phyloP scores from a whole-genome alignment of 352 stramenopile genomes.

The Phytophthora cryptogea region DNA sequence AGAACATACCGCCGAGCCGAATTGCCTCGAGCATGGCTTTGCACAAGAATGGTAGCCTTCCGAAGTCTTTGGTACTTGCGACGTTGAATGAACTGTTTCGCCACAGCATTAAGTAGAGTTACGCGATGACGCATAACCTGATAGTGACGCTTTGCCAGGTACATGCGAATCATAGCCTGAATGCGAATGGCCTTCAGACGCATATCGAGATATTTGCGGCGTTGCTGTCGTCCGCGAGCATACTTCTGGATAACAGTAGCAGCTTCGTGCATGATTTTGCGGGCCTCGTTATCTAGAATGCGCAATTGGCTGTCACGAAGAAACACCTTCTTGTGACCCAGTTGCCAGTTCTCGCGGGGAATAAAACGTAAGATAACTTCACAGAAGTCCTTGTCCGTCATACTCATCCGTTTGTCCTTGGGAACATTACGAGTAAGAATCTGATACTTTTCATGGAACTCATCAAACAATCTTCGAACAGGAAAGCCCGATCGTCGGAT shows the following conservation, averaged over 20 bases:
- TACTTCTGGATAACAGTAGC: slow-evolving; percentile 82
- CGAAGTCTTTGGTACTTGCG: slow-evolving; percentile 72
- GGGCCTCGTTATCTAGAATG: slow-evolving; percentile 80
- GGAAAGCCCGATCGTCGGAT: slow-evolving; percentile 89
- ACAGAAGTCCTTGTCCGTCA: slow-evolving; percentile 82
- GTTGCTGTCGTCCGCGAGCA: slow-evolving; percentile 65
- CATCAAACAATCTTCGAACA: slow-evolving; percentile 82
- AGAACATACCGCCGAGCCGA: slow-evolving; percentile 65
- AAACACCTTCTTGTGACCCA: slow-evolving; percentile 91
- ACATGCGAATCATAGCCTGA: slow-evolving; percentile 76
- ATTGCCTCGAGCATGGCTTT: slow-evolving; percentile 74
- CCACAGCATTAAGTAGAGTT: slow-evolving; percentile 71
- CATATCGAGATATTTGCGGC: slow-evolving; percentile 65
- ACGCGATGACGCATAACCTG: slow-evolving; percentile 57
- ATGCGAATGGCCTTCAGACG: slow-evolving; percentile 65
- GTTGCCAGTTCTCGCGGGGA: slow-evolving; percentile 85
- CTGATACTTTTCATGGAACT: slow-evolving; percentile 90
- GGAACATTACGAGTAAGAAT: slow-evolving; percentile 78
- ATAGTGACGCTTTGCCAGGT: slow-evolving; percentile 59
- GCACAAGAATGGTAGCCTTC: slow-evolving; percentile 70
- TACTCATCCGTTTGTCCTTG: slow-evolving; percentile 49
- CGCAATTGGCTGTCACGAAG: slow-evolving; percentile 84
- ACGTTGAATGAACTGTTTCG: slow-evolving; percentile 73
- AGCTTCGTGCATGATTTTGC: slow-evolving; percentile 87
- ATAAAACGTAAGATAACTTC: slow-evolving; percentile 84